These are phyloP conservation scores for Pyronema omphalodes DNA, from an alignment of 495 filamentous ascomycete species.

Conservation along the genomic window DNA sequence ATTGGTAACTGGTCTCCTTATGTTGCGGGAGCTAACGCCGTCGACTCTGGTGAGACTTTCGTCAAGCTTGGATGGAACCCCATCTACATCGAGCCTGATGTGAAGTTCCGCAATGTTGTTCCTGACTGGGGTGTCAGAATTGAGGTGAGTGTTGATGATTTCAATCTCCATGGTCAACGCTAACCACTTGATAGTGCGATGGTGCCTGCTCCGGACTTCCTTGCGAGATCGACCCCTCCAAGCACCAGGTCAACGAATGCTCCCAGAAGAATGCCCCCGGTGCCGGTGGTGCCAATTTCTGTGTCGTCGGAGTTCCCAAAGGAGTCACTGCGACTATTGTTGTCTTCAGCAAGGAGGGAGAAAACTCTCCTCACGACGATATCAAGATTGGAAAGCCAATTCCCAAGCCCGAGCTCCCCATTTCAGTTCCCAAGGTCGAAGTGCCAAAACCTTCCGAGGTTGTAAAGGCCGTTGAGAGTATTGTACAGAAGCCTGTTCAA, in stretches of 20 bases:
- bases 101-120: constrained; percentile 37
- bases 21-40: constrained; percentile 60
- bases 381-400: background rate
- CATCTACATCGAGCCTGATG: constrained; percentile 42
- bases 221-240: constrained; percentile 51
- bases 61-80: constrained; percentile 70
- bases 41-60: constrained; percentile 44
- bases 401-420: background rate
- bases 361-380: constrained; percentile 5
- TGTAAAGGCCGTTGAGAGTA: too few species aligned
- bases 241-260: constrained; percentile 41
- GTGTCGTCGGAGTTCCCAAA: constrained; percentile 57
- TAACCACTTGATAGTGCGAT: constrained; percentile 27
- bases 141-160: constrained; percentile 20
- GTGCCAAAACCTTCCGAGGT: background rate
- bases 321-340: constrained; percentile 51
- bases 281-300: constrained; percentile 55
- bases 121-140: constrained; percentile 55
- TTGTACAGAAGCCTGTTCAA: too few species aligned
- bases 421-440: background rate
- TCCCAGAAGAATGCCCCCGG: constrained; percentile 27
- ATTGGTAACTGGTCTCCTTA: constrained; percentile 68
- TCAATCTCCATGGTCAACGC: too few species aligned
- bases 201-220: constrained; percentile 57
- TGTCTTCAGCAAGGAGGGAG: constrained; percentile 34